phyloP scores from a whole-genome alignment of 208 protist genomes.

The Lotmaria passim region DNA sequence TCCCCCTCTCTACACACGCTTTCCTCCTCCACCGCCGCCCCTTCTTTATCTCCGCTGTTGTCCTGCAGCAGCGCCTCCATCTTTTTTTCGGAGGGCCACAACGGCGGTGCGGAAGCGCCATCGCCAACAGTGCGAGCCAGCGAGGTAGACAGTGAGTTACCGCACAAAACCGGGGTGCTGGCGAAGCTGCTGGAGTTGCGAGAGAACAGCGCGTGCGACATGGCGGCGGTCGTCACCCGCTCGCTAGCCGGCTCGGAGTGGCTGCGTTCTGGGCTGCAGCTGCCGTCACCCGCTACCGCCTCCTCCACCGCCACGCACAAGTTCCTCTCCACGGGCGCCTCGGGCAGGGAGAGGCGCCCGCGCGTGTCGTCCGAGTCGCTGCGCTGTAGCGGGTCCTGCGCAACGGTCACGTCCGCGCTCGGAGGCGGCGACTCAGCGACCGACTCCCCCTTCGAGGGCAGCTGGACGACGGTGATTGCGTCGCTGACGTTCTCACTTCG shows the following conservation, averaged over 20 bases:
- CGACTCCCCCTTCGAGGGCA: background rate
- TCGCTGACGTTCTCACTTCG: background rate
- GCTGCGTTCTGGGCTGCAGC: background rate
- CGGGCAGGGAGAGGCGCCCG: background rate
- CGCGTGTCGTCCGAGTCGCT: background rate
- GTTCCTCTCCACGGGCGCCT: background rate
- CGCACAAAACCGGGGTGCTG: conserved; percentile 2
- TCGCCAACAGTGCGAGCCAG: background rate
- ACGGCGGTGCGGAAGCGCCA: background rate
- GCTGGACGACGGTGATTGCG: background rate
- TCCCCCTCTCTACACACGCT: background rate
- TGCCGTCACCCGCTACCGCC: background rate
- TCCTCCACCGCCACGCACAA: background rate
- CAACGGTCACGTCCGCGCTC: conserved; percentile 1
- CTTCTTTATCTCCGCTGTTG: background rate
- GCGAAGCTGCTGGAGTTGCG: conserved; percentile 18
- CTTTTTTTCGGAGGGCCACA: background rate
- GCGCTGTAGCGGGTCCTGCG: background rate
- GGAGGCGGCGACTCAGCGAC: background rate
- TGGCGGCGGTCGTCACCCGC: background rate
- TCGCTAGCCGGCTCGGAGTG: background rate
- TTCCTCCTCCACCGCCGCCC: background rate
- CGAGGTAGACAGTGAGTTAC: background rate
- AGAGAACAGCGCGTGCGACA: conserved; percentile 3
- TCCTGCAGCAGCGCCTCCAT: too few species aligned